Base-by-base conservation (phyloP, 2,329 filamentous ascomycete species). In the Paramyrothecium roridum region DNA sequence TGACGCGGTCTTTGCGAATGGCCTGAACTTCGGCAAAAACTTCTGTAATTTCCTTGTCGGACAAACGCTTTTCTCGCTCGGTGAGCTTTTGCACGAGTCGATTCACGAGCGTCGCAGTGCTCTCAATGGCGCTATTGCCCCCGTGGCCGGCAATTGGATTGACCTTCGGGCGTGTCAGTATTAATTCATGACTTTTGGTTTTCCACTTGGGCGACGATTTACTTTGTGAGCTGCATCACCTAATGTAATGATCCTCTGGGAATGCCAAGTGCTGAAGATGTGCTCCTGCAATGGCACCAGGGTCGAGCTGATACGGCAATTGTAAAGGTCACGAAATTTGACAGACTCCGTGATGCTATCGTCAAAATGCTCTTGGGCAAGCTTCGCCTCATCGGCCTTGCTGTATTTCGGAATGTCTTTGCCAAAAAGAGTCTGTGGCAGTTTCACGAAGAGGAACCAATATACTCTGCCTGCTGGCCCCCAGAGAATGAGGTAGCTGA, bases 221-320 rank as follows among this genome's bases (percentile, higher is more conserved):
- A 61, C 71, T 66, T 77, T 78, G 57, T 78, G 74, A 8, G 68
- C 72, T 1, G 74, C 65, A 57, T 78, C 76, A 0, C 75, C 75
- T 7, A 78, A 66, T 1, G 68, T 62, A 2, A 77, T 64, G 3
- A 74, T 68, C 11, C 76, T 62, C 12, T 68, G 65, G 46, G 67
- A 74, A 51, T 72, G 66, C 70, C 75, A 77, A 37, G 67, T 64
- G 12, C 68, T 57, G n/a, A 74, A 67, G 1, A 74, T 66, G 37
- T 70, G 70, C 56, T 76, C 73, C 48, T 51, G 71, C 2, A 74
- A 50, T 0, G 69, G 60, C 2, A 68, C 70, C 23, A 76, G 58
- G 1, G 64, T 66, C 3, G 65, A 65, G 1, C 60, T 58, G 6
- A 66, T 55, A 10, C 60, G 58, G 11, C 63, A 62, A 13, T 52